These are phyloP conservation scores for Russula dissimulans DNA, from an alignment of 768 basidiomycete species.

Conservation along the genomic window DNA sequence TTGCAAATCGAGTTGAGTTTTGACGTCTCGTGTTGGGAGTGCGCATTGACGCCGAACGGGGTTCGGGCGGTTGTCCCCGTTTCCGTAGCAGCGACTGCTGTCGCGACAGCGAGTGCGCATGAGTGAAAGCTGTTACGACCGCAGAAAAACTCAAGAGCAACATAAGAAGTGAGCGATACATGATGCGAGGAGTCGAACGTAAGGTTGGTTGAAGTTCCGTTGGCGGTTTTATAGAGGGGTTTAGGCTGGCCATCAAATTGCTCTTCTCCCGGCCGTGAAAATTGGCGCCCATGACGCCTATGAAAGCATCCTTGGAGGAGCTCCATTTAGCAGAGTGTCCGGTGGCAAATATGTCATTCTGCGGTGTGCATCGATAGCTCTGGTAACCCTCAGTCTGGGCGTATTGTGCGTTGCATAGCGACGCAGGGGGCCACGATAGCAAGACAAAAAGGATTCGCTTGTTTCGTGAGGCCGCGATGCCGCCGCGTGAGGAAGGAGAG, in stretches of 20 bases:
- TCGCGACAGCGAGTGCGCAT: background rate
- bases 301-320: background rate
- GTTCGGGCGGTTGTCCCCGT: background rate
- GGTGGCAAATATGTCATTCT: background rate
- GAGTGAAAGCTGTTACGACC: background rate
- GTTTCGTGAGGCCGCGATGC: too few relatives aligned
- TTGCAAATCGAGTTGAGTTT: background rate
- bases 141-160: background rate
- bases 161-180: background rate
- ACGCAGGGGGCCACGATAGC: background rate
- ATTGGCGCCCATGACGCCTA: background rate
- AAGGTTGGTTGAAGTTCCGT: background rate
- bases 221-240: conserved; percentile 8
- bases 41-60: background rate
- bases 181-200: background rate
- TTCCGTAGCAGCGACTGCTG: background rate
- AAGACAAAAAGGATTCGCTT: background rate
- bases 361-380: background rate
- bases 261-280: too few relatives aligned
- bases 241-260: background rate
- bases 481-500: background rate
- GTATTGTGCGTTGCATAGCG: background rate
- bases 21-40: background rate
- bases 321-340: background rate
- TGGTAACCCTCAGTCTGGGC: background rate